Base-by-base conservation (phyloP, 2,329 filamentous ascomycete species). In the Proliferodiscus dingleyae region DNA sequence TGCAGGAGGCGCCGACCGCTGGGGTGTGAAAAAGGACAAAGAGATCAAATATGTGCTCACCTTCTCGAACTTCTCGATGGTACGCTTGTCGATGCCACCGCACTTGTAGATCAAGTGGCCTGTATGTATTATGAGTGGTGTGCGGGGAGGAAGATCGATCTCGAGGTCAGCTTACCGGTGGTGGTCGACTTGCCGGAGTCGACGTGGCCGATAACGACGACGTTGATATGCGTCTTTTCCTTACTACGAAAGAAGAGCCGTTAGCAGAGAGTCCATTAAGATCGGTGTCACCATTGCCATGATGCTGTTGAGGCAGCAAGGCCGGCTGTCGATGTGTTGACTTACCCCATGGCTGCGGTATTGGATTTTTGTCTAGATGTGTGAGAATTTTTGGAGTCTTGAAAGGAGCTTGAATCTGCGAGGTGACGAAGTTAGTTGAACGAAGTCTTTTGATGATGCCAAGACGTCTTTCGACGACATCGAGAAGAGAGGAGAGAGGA, bases 51-150 rank as follows among this genome's bases (percentile, higher is more conserved):
- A 30, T 16, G 22, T n/a, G 43, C 82, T 71, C 75, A 94, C 89
- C 89, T 98, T 98, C 90, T 98, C 93, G 85, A 98, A 98, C 87
- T 98, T 98, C 87, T 98, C 93, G 73, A 98, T 98, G 75, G 91
- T 97, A 89, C 93, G 91, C 83, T 91, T 89, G 88, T 98, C 93
- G 71, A 97, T 98, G 89, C 93, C 93, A 86, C 93, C 93, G 82
- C 93, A 97, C 87, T 98, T 91, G 89, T 97, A 97, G 87, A 98
- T 97, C 84, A 98, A 85, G 81, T 91, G 84, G 74, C 84, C 82
- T 66, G 74, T 86, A 71, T 51, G 32, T 43, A 45, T 49, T 59
- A 36, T 61, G 45, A 57, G 50, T 52, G 29, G n/a, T 22, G 39
- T 44, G 44, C 48, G 40, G 43, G 41, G 37, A 34, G 38, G 41